Percentiles rank a stretch among this genome's conserved stretches.
phyloP scores from a whole-genome alignment of 2,329 filamentous ascomycete genomes.

The Penicillium nordicum region DNA sequence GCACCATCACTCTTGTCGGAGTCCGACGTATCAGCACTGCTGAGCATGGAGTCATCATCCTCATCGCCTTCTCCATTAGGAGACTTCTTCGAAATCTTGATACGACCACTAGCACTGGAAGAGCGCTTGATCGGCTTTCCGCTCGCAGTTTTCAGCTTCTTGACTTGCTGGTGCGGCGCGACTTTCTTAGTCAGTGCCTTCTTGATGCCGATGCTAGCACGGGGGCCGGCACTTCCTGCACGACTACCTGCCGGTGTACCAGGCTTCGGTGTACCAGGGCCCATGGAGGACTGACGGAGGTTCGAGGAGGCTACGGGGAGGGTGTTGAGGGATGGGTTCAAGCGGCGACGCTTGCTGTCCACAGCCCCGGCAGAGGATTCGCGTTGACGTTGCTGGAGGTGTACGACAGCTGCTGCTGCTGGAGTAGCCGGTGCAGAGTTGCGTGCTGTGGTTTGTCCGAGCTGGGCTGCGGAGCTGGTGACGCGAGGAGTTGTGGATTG shows the following conservation, averaged over 20 bases:
- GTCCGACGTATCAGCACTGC: conserved; percentile 49
- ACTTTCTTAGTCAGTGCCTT: conserved; percentile 53
- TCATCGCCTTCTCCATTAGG: conserved; percentile 41
- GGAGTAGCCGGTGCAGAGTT: conserved; percentile 47
- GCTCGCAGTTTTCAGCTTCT: conserved; percentile 37
- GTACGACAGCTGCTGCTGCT: conserved; percentile 33
- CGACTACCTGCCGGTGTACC: conserved; percentile 52
- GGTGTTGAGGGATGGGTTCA: conserved; percentile 52
- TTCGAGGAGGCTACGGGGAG: conserved; percentile 54
- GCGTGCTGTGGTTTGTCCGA: conserved; percentile 36
- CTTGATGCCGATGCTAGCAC: conserved; percentile 39
- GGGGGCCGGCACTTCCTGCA: conserved; percentile 59
- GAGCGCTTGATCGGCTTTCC: conserved; percentile 44
- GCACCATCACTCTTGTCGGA: conserved; percentile 40
- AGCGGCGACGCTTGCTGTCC: conserved; percentile 58
- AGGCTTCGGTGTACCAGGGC: conserved; percentile 62
- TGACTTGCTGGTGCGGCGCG: conserved; percentile 53
- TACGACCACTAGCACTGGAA: conserved; percentile 39
- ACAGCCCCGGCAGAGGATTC: conserved; percentile 54
- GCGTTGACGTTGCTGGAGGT: conserved; percentile 49
- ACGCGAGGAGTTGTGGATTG: conserved; percentile 30
- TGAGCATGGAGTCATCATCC: conserved; percentile 54
- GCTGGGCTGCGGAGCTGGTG: conserved; percentile 39
- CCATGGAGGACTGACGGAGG: conserved; percentile 59
- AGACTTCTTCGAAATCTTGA: conserved; percentile 43